Base-by-base conservation (phyloP, 768 basidiomycete species). In the Suillus clintonianus region DNA sequence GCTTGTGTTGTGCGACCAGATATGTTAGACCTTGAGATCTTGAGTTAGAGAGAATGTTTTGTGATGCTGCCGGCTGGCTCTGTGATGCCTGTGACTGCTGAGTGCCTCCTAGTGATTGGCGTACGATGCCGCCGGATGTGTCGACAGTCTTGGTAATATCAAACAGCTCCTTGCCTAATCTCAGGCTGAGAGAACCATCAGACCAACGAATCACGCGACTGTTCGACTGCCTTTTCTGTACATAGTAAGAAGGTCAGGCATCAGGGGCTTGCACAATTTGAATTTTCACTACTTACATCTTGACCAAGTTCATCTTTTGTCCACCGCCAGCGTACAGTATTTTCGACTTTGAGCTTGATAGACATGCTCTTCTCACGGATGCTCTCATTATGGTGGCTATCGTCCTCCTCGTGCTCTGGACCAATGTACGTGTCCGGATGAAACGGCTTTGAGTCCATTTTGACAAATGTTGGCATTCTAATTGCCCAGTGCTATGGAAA, bases 321-420 rank as follows among this genome's bases (percentile, higher is more conserved):
- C 97, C 97, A 99, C 69, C 89, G 87, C 97, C 97, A 99, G 43
- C 97, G 85, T 22, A 99, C 83, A 6, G 95, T 96, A 75, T 97
- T 97, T 80, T 95, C 93, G 9, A 97, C 92, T 68, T 92, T 90
- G 56, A 93, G 84, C 73, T 93, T 94, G 71, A 93, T 89, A 50
- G 86, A 83, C 88, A 91, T 92, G 62, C 89, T 90, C 77, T 89
- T 89, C 76, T 93, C 90, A 60, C 88, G 86, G 27, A 88, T 75
- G 15, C 82, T 86, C 62, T 88, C 88, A 11, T 79, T 83, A 59
- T 85, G 80, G 36, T 83, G 81, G 17, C 79, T 70, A 56, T 89
- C 86, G 47, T 86, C 88, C 37, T 87, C 84, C 45, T 92, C 91
- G 37, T 91, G 89, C 69, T 94, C 93, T 19, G 92, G 88, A 22